Conservation (phyloP, 2,329 filamentous ascomycete species). For the Fusarium denticulatum region DNA sequence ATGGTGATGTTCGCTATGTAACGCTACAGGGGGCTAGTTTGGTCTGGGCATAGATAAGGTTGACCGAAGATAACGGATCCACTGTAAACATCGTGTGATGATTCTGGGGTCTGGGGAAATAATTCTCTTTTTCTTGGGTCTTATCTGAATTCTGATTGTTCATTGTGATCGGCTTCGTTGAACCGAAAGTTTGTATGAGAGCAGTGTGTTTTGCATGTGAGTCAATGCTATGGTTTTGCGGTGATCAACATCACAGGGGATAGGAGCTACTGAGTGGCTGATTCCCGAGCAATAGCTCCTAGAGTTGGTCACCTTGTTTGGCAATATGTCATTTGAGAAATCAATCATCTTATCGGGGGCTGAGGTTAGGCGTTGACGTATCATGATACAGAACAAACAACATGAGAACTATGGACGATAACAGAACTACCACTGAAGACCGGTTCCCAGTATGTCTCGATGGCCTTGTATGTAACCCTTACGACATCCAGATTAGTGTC, state of each 20-base stretch:
- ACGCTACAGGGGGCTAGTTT: not conserved
- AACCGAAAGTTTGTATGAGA: not conserved
- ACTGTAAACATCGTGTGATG: not conserved
- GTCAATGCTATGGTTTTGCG: not conserved
- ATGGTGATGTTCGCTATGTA: not conserved
- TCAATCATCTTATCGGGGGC: accelerated
- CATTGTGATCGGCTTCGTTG: not conserved
- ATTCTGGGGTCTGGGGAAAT: not conserved
- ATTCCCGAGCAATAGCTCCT: not conserved
- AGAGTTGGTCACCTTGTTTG: not conserved
- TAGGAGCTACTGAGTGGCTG: not conserved
- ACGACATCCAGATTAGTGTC: accelerated
- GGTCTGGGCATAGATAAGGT: not conserved
- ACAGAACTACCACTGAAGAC: too few species aligned
- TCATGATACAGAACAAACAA: not conserved
- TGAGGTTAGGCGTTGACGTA: not conserved
- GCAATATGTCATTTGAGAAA: too few species aligned
- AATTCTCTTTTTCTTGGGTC: not conserved
- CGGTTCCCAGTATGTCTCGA: accelerated
- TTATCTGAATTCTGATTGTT: not conserved
- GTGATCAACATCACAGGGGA: not conserved
- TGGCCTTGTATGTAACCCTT: not conserved
- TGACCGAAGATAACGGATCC: not conserved
- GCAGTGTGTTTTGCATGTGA: not conserved
- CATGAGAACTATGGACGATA: not conserved